phyloP scores from a whole-genome alignment of 306 rosid genomes.

The Cicer pinnatifidum region DNA sequence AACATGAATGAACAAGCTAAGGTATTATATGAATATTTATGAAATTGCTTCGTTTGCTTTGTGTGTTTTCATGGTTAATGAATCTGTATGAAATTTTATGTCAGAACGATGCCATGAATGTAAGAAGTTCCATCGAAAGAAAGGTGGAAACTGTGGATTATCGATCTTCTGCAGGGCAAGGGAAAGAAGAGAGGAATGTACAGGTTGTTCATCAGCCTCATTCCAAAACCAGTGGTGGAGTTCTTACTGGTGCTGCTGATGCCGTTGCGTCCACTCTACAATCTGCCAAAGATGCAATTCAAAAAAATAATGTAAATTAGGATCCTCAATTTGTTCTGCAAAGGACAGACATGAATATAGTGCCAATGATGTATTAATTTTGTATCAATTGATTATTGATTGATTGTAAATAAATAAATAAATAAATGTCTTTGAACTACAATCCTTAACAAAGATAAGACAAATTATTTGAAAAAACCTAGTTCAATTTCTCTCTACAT shows the following conservation, averaged over 20 bases:
- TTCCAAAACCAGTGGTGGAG: slow-evolving; percentile 59
- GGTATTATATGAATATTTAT: slow-evolving; percentile 47
- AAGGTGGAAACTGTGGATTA: slow-evolving; percentile 65
- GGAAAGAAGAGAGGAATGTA: slow-evolving; percentile 51
- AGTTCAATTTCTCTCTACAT: no score
- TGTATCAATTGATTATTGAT: slow-evolving; percentile 6
- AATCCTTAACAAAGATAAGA: no score
- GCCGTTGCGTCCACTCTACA: slow-evolving; percentile 58
- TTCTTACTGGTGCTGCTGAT: slow-evolving; percentile 60
- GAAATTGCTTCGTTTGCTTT: background rate
- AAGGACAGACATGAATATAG: slow-evolving; percentile 25
- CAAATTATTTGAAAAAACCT: no score
- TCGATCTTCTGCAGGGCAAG: slow-evolving; percentile 58
- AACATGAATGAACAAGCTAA: slow-evolving; percentile 56
- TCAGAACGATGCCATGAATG: slow-evolving; percentile 47
- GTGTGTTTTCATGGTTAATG: background rate
- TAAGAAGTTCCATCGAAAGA: slow-evolving; percentile 39
- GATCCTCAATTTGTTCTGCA: background rate
- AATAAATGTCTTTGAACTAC: no score
- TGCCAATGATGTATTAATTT: slow-evolving; percentile 24
- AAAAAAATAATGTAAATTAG: slow-evolving; percentile 37
- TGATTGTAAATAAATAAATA: no score
- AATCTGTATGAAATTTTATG: slow-evolving; percentile 14
- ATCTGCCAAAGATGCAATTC: slow-evolving; percentile 65
- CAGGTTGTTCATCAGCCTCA: slow-evolving; percentile 61